Percentiles rank a stretch among this genome's conserved stretches.
These are phyloP conservation scores for Verticillium albo-atrum DNA, from an alignment of 2,329 filamentous ascomycete genomes.

Conservation along the genomic window DNA sequence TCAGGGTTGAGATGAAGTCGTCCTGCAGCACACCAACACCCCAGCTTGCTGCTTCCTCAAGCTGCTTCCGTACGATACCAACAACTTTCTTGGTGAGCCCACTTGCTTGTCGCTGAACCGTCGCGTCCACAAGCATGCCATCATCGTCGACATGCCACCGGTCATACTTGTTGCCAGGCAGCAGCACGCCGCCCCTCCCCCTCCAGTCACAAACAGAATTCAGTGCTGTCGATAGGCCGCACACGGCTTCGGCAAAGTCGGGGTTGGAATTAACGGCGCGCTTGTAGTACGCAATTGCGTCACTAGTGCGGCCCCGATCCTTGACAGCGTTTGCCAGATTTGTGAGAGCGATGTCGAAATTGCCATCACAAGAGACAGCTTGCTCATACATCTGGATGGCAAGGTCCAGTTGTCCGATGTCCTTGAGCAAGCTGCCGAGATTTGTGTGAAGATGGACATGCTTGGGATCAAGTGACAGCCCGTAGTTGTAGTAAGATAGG, in stretches of 20 bases:
- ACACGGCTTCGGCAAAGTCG: conserved; percentile 94
- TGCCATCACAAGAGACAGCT: conserved; percentile 86
- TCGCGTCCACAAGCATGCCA: conserved; percentile 77
- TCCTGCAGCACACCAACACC: conserved; percentile 66
- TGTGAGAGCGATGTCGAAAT: conserved; percentile 93
- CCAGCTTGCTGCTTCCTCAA: conserved; percentile 83
- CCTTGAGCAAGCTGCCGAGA: conserved; percentile 88
- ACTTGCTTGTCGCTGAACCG: conserved; percentile 52
- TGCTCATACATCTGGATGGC: conserved; percentile 98
- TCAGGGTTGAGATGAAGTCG: conserved; percentile 45
- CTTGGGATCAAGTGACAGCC: conserved; percentile 75
- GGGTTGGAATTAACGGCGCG: conserved; percentile 89
- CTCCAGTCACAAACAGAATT: conserved; percentile 97
- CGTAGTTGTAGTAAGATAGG: conserved; percentile 92
- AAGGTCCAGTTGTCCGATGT: conserved; percentile 86
- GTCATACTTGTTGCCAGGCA: conserved; percentile 70
- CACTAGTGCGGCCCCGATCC: conserved; percentile 85
- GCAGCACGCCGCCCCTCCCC: conserved; percentile 78
- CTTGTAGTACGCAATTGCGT: conserved; percentile 89
- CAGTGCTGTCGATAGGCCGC: conserved; percentile 87
- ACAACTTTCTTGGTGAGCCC: conserved; percentile 90
- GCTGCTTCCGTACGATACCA: conserved; percentile 83
- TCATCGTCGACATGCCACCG: conserved; percentile 89
- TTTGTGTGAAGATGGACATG: conserved; percentile 98
- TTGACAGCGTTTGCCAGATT: conserved; percentile 98